phyloP scores from a whole-genome alignment of 768 basidiomycete species.

The Tephrocybe sp. region DNA sequence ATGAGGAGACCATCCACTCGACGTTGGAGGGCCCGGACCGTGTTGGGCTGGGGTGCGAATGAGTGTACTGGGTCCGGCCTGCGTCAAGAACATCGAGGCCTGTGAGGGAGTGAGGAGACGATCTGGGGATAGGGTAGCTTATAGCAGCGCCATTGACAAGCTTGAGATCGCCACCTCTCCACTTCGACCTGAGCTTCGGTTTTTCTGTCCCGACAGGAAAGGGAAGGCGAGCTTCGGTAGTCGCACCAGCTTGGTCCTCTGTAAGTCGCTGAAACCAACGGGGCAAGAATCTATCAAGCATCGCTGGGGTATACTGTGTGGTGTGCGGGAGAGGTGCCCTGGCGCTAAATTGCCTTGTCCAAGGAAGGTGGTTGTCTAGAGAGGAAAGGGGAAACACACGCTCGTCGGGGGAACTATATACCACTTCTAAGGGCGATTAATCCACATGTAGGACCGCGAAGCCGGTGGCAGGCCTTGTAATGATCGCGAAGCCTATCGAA shows the following conservation, averaged over 20 bases:
- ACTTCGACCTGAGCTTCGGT: slow-evolving; percentile 9
- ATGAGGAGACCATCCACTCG: slow-evolving; percentile 32
- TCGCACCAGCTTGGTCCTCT: slow-evolving; percentile 11
- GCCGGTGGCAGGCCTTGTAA: slow-evolving; percentile 15
- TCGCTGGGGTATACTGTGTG: too few relatives aligned
- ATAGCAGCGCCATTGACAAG: slow-evolving; percentile 25
- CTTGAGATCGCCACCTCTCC: slow-evolving; percentile 16
- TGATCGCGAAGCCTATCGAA: slow-evolving; percentile 3
- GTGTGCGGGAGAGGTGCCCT: neutral
- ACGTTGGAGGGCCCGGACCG: slow-evolving; percentile 36
- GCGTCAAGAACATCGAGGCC: slow-evolving; percentile 26
- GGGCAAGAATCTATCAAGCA: slow-evolving; percentile 28
- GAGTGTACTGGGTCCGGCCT: slow-evolving; percentile 11
- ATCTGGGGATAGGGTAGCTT: slow-evolving; percentile 35
- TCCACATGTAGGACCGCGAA: slow-evolving; percentile 18
- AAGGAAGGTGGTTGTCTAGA: slow-evolving; percentile 11
- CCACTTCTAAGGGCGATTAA: neutral
- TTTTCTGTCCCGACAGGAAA: slow-evolving; percentile 26
- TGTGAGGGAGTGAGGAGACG: slow-evolving; percentile 31
- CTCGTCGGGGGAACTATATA: slow-evolving; percentile 17
- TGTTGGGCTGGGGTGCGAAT: slow-evolving; percentile 31
- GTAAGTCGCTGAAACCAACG: slow-evolving; percentile 16
- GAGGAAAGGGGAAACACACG: slow-evolving; percentile 13
- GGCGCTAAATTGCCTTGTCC: slow-evolving; percentile 8
- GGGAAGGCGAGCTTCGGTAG: slow-evolving; percentile 23